These are phyloP conservation scores for Fallopia convolvulus DNA, from an alignment of 148 eudicot species.

Conservation along the genomic window DNA sequence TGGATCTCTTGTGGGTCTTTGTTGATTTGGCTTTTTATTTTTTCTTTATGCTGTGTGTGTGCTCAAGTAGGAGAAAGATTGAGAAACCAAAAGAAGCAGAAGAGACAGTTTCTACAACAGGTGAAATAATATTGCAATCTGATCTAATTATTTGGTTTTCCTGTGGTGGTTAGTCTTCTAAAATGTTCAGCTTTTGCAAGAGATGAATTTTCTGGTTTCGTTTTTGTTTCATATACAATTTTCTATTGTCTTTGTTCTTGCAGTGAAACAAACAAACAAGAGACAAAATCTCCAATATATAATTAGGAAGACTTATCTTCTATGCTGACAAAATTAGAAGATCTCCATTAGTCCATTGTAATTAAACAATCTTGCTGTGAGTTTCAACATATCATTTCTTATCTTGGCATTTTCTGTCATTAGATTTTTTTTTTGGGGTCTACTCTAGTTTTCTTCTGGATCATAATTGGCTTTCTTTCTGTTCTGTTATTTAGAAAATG, in stretches of 20 bases:
- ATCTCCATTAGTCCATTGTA: background rate
- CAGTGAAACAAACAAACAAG: background rate
- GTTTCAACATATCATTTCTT: slow-evolving; percentile 12
- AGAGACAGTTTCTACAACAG: background rate
- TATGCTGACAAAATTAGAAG: background rate
- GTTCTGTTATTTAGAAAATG: slow-evolving; percentile 40
- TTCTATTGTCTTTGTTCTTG: background rate
- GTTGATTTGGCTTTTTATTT: background rate
- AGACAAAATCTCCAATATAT: background rate
- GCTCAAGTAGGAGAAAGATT: background rate
- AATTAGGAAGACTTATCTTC: background rate
- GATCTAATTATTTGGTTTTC: background rate
- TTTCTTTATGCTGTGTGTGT: background rate
- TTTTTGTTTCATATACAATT: background rate
- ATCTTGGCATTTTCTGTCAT: slow-evolving; percentile 15
- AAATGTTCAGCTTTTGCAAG: background rate
- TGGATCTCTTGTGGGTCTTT: background rate
- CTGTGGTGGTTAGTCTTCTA: background rate
- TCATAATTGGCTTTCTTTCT: slow-evolving; percentile 13
- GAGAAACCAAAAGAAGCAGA: background rate
- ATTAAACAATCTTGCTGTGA: background rate
- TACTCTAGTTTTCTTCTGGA: background rate
- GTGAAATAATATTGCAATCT: background rate
- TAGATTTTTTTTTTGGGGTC: background rate
- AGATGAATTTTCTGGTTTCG: background rate